Conservation (phyloP, 2,329 filamentous ascomycete species). For the Rutstroemia sydowiana region DNA sequence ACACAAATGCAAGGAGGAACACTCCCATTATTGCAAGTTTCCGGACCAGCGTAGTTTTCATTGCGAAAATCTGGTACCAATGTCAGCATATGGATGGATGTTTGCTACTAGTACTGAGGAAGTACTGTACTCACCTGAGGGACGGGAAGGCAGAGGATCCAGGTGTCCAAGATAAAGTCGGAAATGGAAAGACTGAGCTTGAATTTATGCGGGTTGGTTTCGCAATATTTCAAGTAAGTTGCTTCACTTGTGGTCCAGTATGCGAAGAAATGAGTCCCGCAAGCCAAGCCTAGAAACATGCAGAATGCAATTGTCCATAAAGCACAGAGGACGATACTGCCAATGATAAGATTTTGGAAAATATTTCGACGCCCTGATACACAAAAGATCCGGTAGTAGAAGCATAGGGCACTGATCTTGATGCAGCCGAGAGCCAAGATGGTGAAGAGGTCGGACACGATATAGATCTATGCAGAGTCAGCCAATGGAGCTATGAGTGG, state of each 20-base stretch:
- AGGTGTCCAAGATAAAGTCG: not conserved
- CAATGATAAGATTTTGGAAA: not conserved
- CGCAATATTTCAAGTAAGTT: not conserved
- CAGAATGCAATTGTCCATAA: not conserved
- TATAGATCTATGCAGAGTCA: not conserved
- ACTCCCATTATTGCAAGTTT: not conserved
- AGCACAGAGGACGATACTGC: not conserved
- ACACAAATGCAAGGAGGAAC: constrained; percentile 7
- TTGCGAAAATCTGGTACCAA: not conserved
- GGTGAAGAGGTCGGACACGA: not conserved
- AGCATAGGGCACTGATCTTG: constrained; percentile 4
- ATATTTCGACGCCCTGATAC: not conserved
- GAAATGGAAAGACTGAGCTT: not conserved
- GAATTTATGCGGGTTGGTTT: not conserved
- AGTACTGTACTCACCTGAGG: not conserved
- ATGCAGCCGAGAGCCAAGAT: not conserved
- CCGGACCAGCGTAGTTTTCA: not conserved
- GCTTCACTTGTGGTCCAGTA: not conserved
- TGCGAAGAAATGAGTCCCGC: not conserved
- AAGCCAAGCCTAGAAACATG: not conserved
- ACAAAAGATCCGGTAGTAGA: constrained; percentile 6
- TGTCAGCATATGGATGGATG: not conserved
- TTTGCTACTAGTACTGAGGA: not conserved
- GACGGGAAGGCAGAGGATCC: not conserved
- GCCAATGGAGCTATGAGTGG: not conserved